A percentile compares a stretch with the other conserved stretches of the same genome.
These are phyloP conservation scores for Hypoxylon sp. DNA, from an alignment of 2,329 filamentous ascomycete species.

Conservation along the genomic window DNA sequence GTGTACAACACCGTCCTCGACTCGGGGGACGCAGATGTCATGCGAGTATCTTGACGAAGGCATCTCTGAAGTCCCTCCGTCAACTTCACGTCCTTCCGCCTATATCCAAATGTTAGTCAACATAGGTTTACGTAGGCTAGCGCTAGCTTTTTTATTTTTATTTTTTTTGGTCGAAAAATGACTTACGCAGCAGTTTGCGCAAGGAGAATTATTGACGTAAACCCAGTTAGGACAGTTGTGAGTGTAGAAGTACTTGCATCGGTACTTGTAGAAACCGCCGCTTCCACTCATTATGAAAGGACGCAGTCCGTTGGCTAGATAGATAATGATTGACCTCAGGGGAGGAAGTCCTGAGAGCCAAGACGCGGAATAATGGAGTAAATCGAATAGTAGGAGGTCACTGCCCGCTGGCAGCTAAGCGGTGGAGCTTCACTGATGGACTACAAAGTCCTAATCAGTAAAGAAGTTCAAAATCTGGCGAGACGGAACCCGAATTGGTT, in stretches of 20 bases:
- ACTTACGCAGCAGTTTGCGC: conserved; percentile 64
- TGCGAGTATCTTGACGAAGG: conserved; percentile 52
- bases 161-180: too few species aligned
- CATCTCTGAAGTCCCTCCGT: conserved; percentile 49
- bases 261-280: conserved; percentile 66
- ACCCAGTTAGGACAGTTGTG: conserved; percentile 68
- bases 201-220: conserved; percentile 65
- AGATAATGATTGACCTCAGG: conserved; percentile 4
- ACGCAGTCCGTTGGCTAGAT: background rate
- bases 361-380: conserved; percentile 12
- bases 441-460: conserved; percentile 43
- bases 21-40: conserved; percentile 62
- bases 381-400: conserved; percentile 23
- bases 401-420: conserved; percentile 53
- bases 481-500: conserved; percentile 27
- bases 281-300: conserved; percentile 55
- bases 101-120: conserved; percentile 46
- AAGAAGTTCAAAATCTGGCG: conserved; percentile 28
- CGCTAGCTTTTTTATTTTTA: conserved; percentile 2
- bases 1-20: conserved; percentile 61
- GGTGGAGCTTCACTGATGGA: conserved; percentile 43
- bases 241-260: conserved; percentile 67
- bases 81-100: conserved; percentile 65
- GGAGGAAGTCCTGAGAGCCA: conserved; percentile 9
- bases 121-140: conserved; percentile 15